These are phyloP conservation scores for Fusarium chaquense DNA, from an alignment of 2,329 filamentous ascomycete genomes.

Conservation along the genomic window DNA sequence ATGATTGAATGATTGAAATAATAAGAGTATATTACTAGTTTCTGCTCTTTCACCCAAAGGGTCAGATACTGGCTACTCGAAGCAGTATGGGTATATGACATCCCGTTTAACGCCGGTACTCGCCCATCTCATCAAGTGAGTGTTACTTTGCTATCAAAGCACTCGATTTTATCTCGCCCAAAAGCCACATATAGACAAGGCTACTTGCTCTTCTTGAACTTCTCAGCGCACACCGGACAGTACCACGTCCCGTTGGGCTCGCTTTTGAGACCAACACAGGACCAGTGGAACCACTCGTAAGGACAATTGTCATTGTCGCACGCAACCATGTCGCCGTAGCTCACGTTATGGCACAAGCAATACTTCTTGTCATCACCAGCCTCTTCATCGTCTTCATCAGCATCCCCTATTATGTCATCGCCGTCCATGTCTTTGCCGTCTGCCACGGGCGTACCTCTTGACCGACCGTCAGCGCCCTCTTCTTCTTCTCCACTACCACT, in stretches of 20 bases:
- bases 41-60: neutral
- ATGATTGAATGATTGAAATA: neutral
- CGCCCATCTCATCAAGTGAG: neutral
- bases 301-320: slow-evolving; percentile 87
- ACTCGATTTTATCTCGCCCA: neutral
- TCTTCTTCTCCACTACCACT: slow-evolving; percentile 66
- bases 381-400: slow-evolving; percentile 73
- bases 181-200: neutral
- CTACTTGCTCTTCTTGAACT: slow-evolving; percentile 58
- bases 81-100: slow-evolving; percentile 35
- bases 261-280: slow-evolving; percentile 75
- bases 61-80: slow-evolving; percentile 7
- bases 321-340: slow-evolving; percentile 89
- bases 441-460: slow-evolving; percentile 49
- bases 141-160: slow-evolving; percentile 3
- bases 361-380: slow-evolving; percentile 84
- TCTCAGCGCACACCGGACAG: slow-evolving; percentile 71
- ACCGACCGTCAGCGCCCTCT: slow-evolving; percentile 53
- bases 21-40: slow-evolving; percentile 7
- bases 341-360: slow-evolving; percentile 85
- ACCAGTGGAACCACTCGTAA: slow-evolving; percentile 91
- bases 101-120: slow-evolving; percentile 30
- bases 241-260: slow-evolving; percentile 77
- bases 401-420: slow-evolving; percentile 67
- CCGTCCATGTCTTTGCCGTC: slow-evolving; percentile 58